Percentiles rank a stretch among this genome's conserved stretches.
Conservation (phyloP, 306 rosid genomes). For the Trichosanthes truncata region DNA sequence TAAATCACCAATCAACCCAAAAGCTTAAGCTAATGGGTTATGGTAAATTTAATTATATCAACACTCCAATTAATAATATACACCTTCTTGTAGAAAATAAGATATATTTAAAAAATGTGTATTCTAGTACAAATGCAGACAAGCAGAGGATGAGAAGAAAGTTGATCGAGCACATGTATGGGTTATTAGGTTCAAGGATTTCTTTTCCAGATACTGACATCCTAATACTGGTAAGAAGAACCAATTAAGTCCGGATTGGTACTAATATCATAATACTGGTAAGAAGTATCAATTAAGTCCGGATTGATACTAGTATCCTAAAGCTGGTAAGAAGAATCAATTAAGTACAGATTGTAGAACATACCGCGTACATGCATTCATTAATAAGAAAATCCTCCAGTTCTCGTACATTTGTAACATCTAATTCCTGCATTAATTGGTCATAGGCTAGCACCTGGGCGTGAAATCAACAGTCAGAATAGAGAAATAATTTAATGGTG, state of each 20-base stretch:
- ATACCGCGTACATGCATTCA: conserved; percentile 98
- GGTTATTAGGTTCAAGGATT: background rate
- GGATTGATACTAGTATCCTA: background rate
- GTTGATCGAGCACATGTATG: background rate
- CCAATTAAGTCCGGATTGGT: background rate
- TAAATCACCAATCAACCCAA: too few species aligned
- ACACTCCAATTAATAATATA: too few species aligned
- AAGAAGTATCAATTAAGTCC: conserved; percentile 3
- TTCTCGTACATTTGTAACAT: conserved; percentile 71
- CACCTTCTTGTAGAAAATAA: too few species aligned
- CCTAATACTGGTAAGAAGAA: background rate
- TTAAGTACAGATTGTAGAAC: conserved; percentile 12
- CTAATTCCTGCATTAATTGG: conserved; percentile 84
- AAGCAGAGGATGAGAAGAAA: too few species aligned
- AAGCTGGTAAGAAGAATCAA: background rate
- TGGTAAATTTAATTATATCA: too few species aligned
- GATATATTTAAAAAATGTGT: too few species aligned
- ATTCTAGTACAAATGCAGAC: too few species aligned
- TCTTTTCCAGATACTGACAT: background rate
- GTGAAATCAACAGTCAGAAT: conserved; percentile 6
- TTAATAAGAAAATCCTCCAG: conserved; percentile 95
- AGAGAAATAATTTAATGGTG: background rate
- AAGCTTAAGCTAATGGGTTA: too few species aligned
- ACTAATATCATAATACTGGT: background rate
- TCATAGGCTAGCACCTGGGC: conserved; percentile 76